Base-by-base conservation (phyloP, 2,329 filamentous ascomycete genomes). In the Neopestalotiopsis sp. region DNA sequence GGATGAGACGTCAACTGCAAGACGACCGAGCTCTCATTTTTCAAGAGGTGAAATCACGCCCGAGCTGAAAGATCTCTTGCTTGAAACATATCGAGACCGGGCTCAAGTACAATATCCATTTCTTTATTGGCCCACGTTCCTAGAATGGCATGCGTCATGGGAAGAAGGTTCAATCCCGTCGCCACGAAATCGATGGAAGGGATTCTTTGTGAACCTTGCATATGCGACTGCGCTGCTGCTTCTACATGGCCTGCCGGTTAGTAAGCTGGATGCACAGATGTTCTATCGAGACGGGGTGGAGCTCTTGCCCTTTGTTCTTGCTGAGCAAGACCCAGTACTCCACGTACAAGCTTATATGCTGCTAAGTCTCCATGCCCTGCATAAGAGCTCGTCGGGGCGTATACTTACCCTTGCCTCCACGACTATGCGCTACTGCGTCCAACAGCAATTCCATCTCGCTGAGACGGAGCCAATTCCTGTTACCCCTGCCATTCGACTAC, bases 321-420 rank as follows among this genome's bases (percentile, higher is more conserved):
- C n/a, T 52, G 63, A 66, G 32, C n/a, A 49, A 30, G 49, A 62
- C 56, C 56, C 56, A 14, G 42, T 69, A n/a, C 67, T 69, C 49
- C 64, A 66, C 66, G 28, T 69, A 5, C 67, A 66, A 40, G 67
- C 67, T 6, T 69, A 56, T 28, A 49, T 69, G 7, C 60, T 69
- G 2, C 24, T 69, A 14, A 59, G 52, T 56, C 49, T 69, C 62
- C 63, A 69, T 28, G 67, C 67, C 10, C 63, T 69, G 3, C 64
- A 69, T 24, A 49, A 28, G 24, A 45, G 42, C 14, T 69, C 67
- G 2, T 66, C 67, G 1, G 60, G 58, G 1, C 63, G 64, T 17
- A 65, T 69, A 13, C 9, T 69, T 14, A 66, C 67, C 10, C 24
- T 69, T 24, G n/a, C 52, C 14, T 66, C 67, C 14, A 56, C 63